Conservation (phyloP, 1,284 basidiomycete genomes). For the Microbotryomycetes sp. region DNA sequence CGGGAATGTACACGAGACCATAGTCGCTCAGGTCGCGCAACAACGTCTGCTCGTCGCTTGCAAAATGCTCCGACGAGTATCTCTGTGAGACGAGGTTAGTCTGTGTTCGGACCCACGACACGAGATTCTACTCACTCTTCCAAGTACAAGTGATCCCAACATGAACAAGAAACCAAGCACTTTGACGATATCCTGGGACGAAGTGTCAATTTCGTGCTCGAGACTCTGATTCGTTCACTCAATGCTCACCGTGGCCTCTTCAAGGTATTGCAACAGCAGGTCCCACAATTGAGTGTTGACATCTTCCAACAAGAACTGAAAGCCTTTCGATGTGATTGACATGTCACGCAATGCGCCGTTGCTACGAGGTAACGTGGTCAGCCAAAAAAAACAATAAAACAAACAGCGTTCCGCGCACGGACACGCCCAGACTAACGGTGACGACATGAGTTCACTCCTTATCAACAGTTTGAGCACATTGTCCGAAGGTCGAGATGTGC, state of each 20-base stretch:
- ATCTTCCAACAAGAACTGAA: slow-evolving; percentile 92
- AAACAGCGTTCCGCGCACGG: background rate
- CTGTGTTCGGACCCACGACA: background rate
- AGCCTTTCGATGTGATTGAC: slow-evolving; percentile 89
- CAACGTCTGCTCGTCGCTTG: slow-evolving; percentile 75
- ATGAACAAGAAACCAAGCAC: slow-evolving; percentile 92
- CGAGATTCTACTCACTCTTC: slow-evolving; percentile 53
- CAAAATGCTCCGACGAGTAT: slow-evolving; percentile 78
- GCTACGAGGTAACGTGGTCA: slow-evolving; percentile 54
- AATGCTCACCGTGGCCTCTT: slow-evolving; percentile 63
- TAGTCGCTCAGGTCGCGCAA: slow-evolving; percentile 89
- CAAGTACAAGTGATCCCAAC: slow-evolving; percentile 87
- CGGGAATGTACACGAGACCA: slow-evolving; percentile 80
- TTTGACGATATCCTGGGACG: slow-evolving; percentile 69
- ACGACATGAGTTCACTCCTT: slow-evolving; percentile 23
- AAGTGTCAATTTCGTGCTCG: background rate
- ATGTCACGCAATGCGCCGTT: slow-evolving; percentile 43
- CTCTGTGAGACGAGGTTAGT: slow-evolving; percentile 51
- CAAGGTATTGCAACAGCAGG: slow-evolving; percentile 80
- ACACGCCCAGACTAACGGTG: slow-evolving; percentile 8
- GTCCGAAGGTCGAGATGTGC: slow-evolving; percentile 25
- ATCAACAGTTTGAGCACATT: slow-evolving; percentile 19
- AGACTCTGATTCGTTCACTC: background rate
- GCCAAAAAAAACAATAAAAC: background rate
- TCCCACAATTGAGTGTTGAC: slow-evolving; percentile 99